Base-by-base conservation (phyloP, 2,329 filamentous ascomycete species). In the Trichoderma arundinaceum region DNA sequence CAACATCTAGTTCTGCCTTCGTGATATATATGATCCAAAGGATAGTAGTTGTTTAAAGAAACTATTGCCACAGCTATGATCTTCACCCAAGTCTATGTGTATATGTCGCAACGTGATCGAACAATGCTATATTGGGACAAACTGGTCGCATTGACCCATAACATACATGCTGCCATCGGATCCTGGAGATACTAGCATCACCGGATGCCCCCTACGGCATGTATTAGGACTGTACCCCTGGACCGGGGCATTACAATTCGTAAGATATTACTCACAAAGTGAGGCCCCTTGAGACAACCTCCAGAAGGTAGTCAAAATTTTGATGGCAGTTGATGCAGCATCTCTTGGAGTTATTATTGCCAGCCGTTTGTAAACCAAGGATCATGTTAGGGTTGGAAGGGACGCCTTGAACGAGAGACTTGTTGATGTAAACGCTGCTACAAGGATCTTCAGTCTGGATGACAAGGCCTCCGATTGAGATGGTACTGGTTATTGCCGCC, bases 361-460 rank as follows among this genome's bases (percentile, higher is more conserved):
- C 54, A 3, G 44, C 54, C n/a, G 8, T 13, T 7, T 13, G 38
- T 19, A 19, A 38, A 2, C 54, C 39, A 32, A 33, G 22, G 22
- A 44, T 8, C 1, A 57, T 22, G 39, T 44, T 57, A 15, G 54
- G 54, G 54, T 19, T 57, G 22, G 39, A 57, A 7, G 54, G 54
- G 44, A 28, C 9, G 32, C 54, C 54, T 33, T n/a, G 22, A 13
- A 57, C 12, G 54, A 57, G 15, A 17, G 44, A 57, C 13, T 57
- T 57, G 54, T 15, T 57, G 39, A 57, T 12, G 39, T 57, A 44
- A 13, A 39, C 5, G 1, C 19, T 3, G 39, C 28, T 28, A 17
- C 54, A 57, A 17, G 54, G 54, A 32, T 57, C 39, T 19, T 57
- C 54, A 4, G 54, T 57, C 19, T 43, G 38, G 3, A n/a, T 44